phyloP scores from a whole-genome alignment of 2,329 filamentous ascomycete genomes.

The Elsinoe arachidis region DNA sequence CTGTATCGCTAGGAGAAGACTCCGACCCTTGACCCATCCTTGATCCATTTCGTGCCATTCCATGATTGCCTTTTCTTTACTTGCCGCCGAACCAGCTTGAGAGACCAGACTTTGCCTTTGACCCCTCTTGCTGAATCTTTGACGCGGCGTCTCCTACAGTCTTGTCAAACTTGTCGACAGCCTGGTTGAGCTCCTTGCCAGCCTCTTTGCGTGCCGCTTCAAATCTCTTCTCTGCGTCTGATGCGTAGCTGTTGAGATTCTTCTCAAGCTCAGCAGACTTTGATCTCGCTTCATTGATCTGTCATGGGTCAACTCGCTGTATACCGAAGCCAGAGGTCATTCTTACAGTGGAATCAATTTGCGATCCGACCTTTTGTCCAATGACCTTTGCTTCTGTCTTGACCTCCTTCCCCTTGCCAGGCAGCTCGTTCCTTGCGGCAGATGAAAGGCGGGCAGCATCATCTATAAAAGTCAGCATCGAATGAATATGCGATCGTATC shows the following conservation, averaged over 20 bases:
- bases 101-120: conserved; percentile 75
- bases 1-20: not conserved
- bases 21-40: not conserved
- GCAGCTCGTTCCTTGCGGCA: conserved; percentile 57
- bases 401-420: conserved; percentile 52
- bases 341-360: conserved; percentile 59
- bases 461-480: conserved; percentile 42
- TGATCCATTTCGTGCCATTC: not conserved
- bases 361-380: conserved; percentile 44
- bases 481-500: not conserved
- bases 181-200: conserved; percentile 40
- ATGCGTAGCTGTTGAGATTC: conserved; percentile 45
- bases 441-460: conserved; percentile 64
- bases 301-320: not conserved
- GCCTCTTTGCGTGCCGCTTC: conserved; percentile 59
- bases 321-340: not conserved
- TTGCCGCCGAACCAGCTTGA: conserved; percentile 67
- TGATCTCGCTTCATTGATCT: conserved; percentile 27
- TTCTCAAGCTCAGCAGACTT: conserved; percentile 56
- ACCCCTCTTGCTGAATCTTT: conserved; percentile 51
- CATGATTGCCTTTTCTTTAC: conserved; percentile 14
- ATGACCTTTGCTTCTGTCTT: conserved; percentile 45
- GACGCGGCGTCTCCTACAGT: conserved; percentile 49
- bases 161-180: conserved; percentile 70
- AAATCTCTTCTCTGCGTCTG: conserved; percentile 52